Base-by-base conservation (phyloP, 305 asterid species). In the Caryopteris hybrid region DNA sequence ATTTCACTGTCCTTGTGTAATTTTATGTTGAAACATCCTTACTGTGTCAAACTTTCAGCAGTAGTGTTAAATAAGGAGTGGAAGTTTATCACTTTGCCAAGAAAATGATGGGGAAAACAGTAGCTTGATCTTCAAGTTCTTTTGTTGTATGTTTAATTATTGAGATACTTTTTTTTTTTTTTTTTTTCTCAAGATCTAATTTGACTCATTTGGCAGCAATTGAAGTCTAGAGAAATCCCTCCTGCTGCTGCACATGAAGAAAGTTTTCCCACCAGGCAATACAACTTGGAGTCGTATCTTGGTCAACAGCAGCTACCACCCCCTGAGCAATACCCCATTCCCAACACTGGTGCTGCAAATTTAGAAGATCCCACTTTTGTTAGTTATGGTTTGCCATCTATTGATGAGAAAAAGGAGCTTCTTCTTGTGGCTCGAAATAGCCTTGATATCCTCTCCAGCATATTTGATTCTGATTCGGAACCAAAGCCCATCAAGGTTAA, bases 391-490 rank as follows among this genome's bases (percentile, higher is more conserved):
- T 73, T 83, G 65, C 92, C 78, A 77, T 80, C 95, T 8, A 69
- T 54, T 50, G 95, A 85, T 81, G 89, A 84, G 76, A 90, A 86
- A 65, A 88, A 81, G 60, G 97, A 90, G 79, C 77, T 75, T 79
- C 94, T 93, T 39, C 80, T 78, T 42, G 82, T 83, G 51, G 83
- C 92, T 66, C 93, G 96, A 47, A 90, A 90, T 80, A 85, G 88
- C 67, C 90, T 90, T 21, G 98, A 93, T 64, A 70, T 93, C 51
- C 85, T 93, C 72, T 86, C 92, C 76, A 88, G 95, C 84, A 90
- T 93, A 79, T 73, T 92, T 79, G 85, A 82, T 75, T 80, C 95
- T 43, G 90, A 86, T 41, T 76, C 82, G 46, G 95, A 84, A 66
- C 84, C 89, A 33, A 84, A 86, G 74, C 85, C 87, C 38, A 36